phyloP scores from a whole-genome alignment of 352 stramenopile species.

The Globisporangium orthogonon region DNA sequence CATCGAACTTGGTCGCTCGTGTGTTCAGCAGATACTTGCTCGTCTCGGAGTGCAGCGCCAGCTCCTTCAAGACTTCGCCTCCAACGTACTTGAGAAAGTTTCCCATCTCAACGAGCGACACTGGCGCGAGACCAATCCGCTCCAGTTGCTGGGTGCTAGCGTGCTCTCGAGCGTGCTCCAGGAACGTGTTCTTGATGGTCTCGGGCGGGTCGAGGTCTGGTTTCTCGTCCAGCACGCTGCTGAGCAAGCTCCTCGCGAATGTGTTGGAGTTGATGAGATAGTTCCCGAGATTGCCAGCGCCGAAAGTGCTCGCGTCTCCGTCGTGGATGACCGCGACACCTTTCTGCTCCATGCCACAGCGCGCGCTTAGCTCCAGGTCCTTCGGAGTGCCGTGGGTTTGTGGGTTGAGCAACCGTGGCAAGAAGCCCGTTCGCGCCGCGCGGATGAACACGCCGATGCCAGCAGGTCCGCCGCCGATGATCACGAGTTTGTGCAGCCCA shows the following conservation, averaged over 20 bases:
- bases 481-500: constrained; percentile 61
- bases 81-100: constrained; percentile 60
- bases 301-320: constrained; percentile 43
- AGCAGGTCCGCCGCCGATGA: constrained; percentile 64
- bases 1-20: constrained; percentile 35
- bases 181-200: constrained; percentile 62
- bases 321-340: constrained; percentile 63
- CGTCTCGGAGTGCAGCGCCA: constrained; percentile 27
- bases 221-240: constrained; percentile 76
- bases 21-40: constrained; percentile 52
- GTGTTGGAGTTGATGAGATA: constrained; percentile 88
- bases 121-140: constrained; percentile 40
- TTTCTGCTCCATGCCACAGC: constrained; percentile 38
- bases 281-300: constrained; percentile 55
- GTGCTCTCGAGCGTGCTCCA: constrained; percentile 49
- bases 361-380: constrained; percentile 31
- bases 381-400: constrained; percentile 28
- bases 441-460: constrained; percentile 73
- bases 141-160: constrained; percentile 49
- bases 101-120: constrained; percentile 54
- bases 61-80: constrained; percentile 31
- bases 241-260: constrained; percentile 64
- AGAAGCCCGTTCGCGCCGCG: constrained; percentile 52
- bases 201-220: constrained; percentile 67
- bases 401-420: constrained; percentile 46